These are phyloP conservation scores for Viola odorata DNA, from an alignment of 345 rosid genomes.

Conservation along the genomic window DNA sequence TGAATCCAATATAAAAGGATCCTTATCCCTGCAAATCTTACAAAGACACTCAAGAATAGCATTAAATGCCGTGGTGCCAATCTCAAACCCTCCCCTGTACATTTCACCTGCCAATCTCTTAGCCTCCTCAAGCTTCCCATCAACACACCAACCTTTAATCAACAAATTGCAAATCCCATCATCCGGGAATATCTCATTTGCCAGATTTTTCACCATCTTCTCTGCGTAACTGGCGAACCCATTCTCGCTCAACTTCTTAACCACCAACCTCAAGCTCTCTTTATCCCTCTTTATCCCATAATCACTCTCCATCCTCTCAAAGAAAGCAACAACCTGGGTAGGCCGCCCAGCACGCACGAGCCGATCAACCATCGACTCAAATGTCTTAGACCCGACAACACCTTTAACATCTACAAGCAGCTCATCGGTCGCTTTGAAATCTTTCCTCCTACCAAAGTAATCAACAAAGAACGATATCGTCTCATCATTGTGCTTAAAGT, in stretches of 20 bases:
- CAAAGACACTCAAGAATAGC: conserved; percentile 81
- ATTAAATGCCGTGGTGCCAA: conserved; percentile 60
- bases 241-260: conserved; percentile 62
- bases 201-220: conserved; percentile 75
- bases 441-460: conserved; percentile 85
- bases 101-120: conserved; percentile 81
- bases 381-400: conserved; percentile 45
- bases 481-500: conserved; percentile 64
- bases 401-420: conserved; percentile 45
- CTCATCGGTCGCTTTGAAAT: conserved; percentile 75
- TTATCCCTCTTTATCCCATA: conserved; percentile 66
- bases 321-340: conserved; percentile 54
- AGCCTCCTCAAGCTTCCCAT: conserved; percentile 85
- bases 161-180: conserved; percentile 71
- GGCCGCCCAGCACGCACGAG: conserved; percentile 75
- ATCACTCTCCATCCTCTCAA: conserved; percentile 75
- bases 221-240: conserved; percentile 74
- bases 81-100: conserved; percentile 94
- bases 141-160: conserved; percentile 86
- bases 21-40: conserved; percentile 79
- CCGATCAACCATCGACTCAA: conserved; percentile 59
- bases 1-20: conserved; percentile 54
- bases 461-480: conserved; percentile 66
- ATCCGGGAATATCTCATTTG: conserved; percentile 84
- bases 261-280: conserved; percentile 54